Evolutionary conservation across 352 stramenopile genomes (phyloP).

Genomic region (Phytophthora kernoviae): DNA sequence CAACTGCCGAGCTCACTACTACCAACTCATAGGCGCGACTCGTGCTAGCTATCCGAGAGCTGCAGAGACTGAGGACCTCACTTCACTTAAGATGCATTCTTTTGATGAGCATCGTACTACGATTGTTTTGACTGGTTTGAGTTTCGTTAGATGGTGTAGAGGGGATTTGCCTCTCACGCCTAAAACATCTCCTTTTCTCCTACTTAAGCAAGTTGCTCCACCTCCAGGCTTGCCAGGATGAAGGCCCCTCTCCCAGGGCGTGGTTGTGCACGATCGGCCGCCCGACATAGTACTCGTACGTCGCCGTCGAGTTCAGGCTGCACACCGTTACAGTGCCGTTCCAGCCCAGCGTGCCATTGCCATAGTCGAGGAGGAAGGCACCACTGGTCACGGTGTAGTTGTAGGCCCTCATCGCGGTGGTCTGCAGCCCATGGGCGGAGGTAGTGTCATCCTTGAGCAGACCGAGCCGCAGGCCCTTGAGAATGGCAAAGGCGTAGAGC

Average conservation of each 20-base stretch:
- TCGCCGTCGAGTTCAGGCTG: conserved; percentile 34
- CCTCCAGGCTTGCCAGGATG: conserved; percentile 27
- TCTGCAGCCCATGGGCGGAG: neutral
- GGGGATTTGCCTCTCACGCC: no score
- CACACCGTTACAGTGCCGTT: conserved; percentile 32
- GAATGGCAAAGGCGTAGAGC: conserved; percentile 38
- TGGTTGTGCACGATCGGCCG: conserved; percentile 28
- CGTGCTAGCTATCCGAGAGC: no score
- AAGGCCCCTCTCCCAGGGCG: conserved; percentile 28
- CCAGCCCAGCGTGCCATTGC: conserved; percentile 25
- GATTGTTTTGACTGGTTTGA: no score
- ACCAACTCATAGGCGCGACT: no score
- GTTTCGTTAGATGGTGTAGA: no score
- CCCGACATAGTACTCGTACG: conserved; percentile 34
- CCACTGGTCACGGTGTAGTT: conserved; percentile 26
- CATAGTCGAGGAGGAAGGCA: conserved; percentile 22
- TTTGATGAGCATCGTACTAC: no score
- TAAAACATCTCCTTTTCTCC: neutral
- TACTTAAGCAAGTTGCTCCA: conserved; percentile 24
- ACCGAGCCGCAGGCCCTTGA: conserved; percentile 32
- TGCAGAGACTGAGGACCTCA: no score
- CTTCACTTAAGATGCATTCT: no score
- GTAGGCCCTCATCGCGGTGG: conserved; percentile 22
- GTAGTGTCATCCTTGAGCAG: conserved; percentile 22
- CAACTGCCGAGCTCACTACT: no score